Percentiles rank a stretch among this genome's conserved stretches.
Conservation (phyloP, 2,329 filamentous ascomycete species). For the Akanthomyces muscarius region DNA sequence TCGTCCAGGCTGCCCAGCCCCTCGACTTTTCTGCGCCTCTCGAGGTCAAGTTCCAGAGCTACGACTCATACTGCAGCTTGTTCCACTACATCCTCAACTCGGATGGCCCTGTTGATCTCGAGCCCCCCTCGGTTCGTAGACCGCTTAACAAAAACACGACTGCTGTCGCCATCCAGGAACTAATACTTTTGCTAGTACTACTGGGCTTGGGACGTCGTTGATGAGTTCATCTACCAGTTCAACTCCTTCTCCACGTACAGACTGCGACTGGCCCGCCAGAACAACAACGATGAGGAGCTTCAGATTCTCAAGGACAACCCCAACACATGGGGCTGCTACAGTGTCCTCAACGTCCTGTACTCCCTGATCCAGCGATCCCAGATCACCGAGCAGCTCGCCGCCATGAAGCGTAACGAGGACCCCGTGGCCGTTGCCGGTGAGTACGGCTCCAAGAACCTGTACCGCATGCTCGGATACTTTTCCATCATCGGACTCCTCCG, state of each 20-base stretch:
- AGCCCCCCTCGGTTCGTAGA: conserved; percentile 83
- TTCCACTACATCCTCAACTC: conserved; percentile 99
- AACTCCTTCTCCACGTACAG: conserved; percentile 98
- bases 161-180: conserved; percentile 16
- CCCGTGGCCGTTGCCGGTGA: conserved; percentile 83
- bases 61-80: conserved; percentile 98
- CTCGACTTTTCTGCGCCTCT: conserved; percentile 94
- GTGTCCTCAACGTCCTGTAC: conserved; percentile 97
- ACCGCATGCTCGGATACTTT: conserved; percentile 98
- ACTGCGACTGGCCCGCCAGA: conserved; percentile 79
- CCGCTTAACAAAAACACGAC: not conserved
- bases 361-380: conserved; percentile 97
- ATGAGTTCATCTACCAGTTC: conserved; percentile 99
- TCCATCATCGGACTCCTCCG: conserved; percentile 96
- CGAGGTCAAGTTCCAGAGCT: conserved; percentile 96
- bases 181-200: conserved; percentile 66
- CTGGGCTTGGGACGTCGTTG: conserved; percentile 99
- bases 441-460: conserved; percentile 89
- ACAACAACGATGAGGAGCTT: conserved; percentile 87
- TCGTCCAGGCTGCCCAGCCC: conserved; percentile 87
- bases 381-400: conserved; percentile 94
- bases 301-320: conserved; percentile 90
- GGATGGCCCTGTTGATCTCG: conserved; percentile 95
- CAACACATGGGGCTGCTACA: conserved; percentile 99
- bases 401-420: conserved; percentile 92